Percentiles rank a stretch among this genome's conserved stretches.
phyloP scores from a whole-genome alignment of 805 yeast species.

The Ogataea ramenticola region DNA sequence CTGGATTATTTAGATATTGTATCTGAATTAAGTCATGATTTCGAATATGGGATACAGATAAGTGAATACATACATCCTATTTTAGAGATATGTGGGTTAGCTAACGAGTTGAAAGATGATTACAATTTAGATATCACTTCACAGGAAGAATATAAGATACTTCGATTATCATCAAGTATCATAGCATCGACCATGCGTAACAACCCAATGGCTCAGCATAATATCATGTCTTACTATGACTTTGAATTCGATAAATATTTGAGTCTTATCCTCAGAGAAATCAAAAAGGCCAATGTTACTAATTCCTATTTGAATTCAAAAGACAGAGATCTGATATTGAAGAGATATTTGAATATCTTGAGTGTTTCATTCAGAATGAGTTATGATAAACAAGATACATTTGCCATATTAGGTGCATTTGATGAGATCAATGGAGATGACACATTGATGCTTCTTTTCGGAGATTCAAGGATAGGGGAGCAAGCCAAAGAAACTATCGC shows the following conservation, averaged over 20 bases:
- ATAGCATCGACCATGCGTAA: slow-evolving; percentile 67
- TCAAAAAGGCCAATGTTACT: slow-evolving; percentile 10
- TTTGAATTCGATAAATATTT: not conserved
- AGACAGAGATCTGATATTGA: slow-evolving; percentile 11
- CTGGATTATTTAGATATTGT: slow-evolving; percentile 32
- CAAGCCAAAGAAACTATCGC: slow-evolving; percentile 31
- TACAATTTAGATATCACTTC: not conserved
- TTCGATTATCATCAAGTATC: slow-evolving; percentile 52
- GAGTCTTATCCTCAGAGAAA: slow-evolving; percentile 1
- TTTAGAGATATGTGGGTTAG: slow-evolving; percentile 21
- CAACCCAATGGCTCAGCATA: slow-evolving; percentile 39
- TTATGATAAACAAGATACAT: slow-evolving; percentile 19
- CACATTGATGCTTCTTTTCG: slow-evolving; percentile 19
- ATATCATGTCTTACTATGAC: slow-evolving; percentile 20
- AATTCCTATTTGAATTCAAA: slow-evolving; percentile 8
- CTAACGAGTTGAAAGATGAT: slow-evolving; percentile 2
- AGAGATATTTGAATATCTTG: slow-evolving; percentile 43
- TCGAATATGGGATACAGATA: slow-evolving; percentile 51
- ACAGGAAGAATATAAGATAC: slow-evolving; percentile 14
- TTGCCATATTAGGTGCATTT: slow-evolving; percentile 18
- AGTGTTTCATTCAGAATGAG: slow-evolving; percentile 31
- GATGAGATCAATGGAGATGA: slow-evolving; percentile 11
- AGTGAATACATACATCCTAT: slow-evolving; percentile 26
- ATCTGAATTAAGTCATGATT: slow-evolving; percentile 59
- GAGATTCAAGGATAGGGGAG: slow-evolving; percentile 6